Conservation (phyloP, 1,284 basidiomycete species). For the Vanrija sp. region DNA sequence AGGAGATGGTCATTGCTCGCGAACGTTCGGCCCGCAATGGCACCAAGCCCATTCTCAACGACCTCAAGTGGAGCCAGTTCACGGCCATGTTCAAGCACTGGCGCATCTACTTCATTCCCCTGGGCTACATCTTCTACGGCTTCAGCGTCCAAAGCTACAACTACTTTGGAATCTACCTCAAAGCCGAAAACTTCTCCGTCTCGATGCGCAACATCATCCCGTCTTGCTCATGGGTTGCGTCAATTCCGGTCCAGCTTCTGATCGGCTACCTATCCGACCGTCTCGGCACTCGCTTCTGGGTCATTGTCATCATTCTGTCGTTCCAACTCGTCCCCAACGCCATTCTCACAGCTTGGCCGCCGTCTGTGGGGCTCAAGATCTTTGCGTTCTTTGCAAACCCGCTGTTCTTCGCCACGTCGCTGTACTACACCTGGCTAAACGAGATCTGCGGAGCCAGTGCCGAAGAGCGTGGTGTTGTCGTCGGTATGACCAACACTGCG, state of each 20-base stretch:
- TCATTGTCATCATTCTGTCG: neutral
- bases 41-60: neutral
- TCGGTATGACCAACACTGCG: constrained; percentile 7
- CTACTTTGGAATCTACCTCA: constrained; percentile 19
- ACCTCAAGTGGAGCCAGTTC: neutral
- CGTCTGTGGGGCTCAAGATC: neutral
- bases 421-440: constrained; percentile 12
- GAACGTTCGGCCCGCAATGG: constrained; percentile 9
- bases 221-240: constrained; percentile 2
- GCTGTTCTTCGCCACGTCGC: constrained; percentile 4
- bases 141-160: constrained; percentile 12
- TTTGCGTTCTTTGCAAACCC: neutral
- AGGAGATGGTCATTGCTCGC: constrained; percentile 13
- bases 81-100: constrained; percentile 8
- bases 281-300: constrained; percentile 2
- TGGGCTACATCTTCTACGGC: constrained; percentile 16
- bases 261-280: constrained; percentile 13
- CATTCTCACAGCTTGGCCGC: constrained; percentile 11
- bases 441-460: constrained; percentile 10
- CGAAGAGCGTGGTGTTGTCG: constrained; percentile 13
- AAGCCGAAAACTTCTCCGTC: constrained; percentile 11
- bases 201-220: constrained; percentile 16
- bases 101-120: constrained; percentile 17
- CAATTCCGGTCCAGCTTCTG: constrained; percentile 2
- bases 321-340: neutral